Conservation (phyloP, 2,329 filamentous ascomycete genomes). For the Ceratocystiopsis minuta region DNA sequence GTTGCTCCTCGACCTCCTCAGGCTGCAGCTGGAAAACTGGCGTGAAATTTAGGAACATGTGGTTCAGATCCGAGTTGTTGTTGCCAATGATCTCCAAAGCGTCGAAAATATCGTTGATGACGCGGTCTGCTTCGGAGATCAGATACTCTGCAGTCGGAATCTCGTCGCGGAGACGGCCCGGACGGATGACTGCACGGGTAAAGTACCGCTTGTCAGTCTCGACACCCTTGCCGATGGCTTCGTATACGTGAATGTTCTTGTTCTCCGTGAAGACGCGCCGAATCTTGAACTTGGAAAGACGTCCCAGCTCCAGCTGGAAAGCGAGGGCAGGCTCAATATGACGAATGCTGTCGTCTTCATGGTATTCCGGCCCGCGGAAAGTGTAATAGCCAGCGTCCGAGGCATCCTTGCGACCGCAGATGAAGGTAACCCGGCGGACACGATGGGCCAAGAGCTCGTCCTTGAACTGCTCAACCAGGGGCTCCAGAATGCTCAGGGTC, state of each 20-base stretch:
- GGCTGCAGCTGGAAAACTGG: constrained; percentile 88
- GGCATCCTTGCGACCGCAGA: constrained; percentile 85
- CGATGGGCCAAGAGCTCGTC: constrained; percentile 64
- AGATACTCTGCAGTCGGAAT: constrained; percentile 98
- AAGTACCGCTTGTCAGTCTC: constrained; percentile 98
- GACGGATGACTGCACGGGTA: constrained; percentile 84
- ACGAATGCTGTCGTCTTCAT: constrained; percentile 88
- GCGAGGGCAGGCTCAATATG: constrained; percentile 91
- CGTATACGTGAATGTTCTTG: constrained; percentile 97
- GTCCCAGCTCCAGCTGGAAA: constrained; percentile 93
- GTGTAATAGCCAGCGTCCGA: constrained; percentile 96
- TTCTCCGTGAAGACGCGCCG: constrained; percentile 98
- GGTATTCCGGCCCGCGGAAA: constrained; percentile 80
- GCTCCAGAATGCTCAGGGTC: constrained; percentile 54
- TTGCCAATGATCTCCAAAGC: constrained; percentile 96
- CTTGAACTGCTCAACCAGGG: constrained; percentile 64
- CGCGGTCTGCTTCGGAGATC: constrained; percentile 86
- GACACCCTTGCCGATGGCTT: constrained; percentile 83
- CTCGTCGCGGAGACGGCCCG: constrained; percentile 85
- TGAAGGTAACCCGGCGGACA: constrained; percentile 84
- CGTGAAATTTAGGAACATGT: constrained; percentile 99
- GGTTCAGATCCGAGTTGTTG: constrained; percentile 98
- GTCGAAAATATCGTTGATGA: constrained; percentile 96
- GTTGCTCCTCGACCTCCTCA: constrained; percentile 74
- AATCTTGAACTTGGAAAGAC: constrained; percentile 92